Evolutionary conservation across 768 basidiomycete genomes (phyloP).

Genomic region (Myochromella boudieri): DNA sequence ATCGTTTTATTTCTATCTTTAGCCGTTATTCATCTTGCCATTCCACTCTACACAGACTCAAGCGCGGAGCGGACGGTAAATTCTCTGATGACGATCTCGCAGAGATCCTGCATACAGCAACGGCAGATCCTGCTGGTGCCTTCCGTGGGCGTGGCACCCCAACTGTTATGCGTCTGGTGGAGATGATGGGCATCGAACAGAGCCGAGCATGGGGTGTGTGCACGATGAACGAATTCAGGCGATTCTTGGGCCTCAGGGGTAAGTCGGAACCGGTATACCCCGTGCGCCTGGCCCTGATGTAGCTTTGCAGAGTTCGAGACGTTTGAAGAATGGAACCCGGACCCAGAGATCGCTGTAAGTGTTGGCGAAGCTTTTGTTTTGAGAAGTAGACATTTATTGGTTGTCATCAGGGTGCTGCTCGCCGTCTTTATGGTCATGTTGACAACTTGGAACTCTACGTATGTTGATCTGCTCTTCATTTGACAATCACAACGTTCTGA

Average conservation of each 20-base stretch:
- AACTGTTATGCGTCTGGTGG: conserved; percentile 43
- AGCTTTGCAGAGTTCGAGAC: conserved; percentile 32
- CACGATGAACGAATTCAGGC: conserved; percentile 54
- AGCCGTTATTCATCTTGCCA: no score
- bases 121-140: conserved; percentile 42
- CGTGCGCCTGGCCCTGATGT: background rate
- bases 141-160: conserved; percentile 50
- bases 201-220: conserved; percentile 52
- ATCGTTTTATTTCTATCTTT: background rate
- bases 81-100: conserved; percentile 56
- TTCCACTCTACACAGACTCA: conserved; percentile 18
- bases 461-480: background rate
- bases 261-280: conserved; percentile 2
- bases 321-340: conserved; percentile 53
- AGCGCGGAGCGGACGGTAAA: conserved; percentile 40
- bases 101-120: conserved; percentile 43
- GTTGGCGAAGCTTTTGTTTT: background rate
- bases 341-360: conserved; percentile 40
- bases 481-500: background rate
- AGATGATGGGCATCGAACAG: conserved; percentile 55
- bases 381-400: background rate
- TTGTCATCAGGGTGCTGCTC: conserved; percentile 17
- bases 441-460: conserved; percentile 33
- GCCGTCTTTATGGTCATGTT: conserved; percentile 28
- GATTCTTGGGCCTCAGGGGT: conserved; percentile 46